phyloP scores from a whole-genome alignment of 1,284 basidiomycete genomes.

The Sparassis latifolia region DNA sequence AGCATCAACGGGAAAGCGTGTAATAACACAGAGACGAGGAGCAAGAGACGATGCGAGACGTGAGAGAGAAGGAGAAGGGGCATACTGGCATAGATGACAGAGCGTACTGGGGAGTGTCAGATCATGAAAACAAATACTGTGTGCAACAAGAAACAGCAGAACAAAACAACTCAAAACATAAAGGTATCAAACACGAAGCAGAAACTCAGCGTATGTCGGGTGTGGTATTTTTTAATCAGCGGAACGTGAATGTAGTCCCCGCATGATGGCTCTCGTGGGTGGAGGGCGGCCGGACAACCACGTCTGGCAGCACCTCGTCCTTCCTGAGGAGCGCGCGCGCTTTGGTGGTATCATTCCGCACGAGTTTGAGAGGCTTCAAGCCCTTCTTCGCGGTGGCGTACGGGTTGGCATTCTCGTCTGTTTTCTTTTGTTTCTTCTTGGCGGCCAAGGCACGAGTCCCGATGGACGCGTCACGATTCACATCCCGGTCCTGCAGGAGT shows the following conservation, averaged over 20 bases:
- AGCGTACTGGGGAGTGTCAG: slow-evolving; percentile 3
- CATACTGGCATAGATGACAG: slow-evolving; percentile 1
- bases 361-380: slow-evolving; percentile 51
- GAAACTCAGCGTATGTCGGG: slow-evolving; percentile 9
- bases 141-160: slow-evolving; percentile 3
- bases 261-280: slow-evolving; percentile 14
- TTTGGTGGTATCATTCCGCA: slow-evolving; percentile 55
- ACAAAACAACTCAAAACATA: slow-evolving; percentile 13
- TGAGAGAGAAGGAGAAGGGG: slow-evolving; percentile 2
- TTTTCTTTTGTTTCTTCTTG: slow-evolving; percentile 32
- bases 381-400: slow-evolving; percentile 29
- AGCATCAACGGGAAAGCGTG: not conserved
- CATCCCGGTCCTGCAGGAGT: slow-evolving; percentile 53
- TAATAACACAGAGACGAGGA: not conserved
- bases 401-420: slow-evolving; percentile 39
- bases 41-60: slow-evolving; percentile 2
- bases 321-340: slow-evolving; percentile 40
- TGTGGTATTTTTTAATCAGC: slow-evolving; percentile 4
- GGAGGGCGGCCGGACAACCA: slow-evolving; percentile 41
- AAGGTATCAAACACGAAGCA: slow-evolving; percentile 13
- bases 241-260: slow-evolving; percentile 16
- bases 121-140: slow-evolving; percentile 5
- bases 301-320: slow-evolving; percentile 36
- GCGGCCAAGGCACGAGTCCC: slow-evolving; percentile 44
- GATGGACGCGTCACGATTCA: slow-evolving; percentile 26